phyloP scores from a whole-genome alignment of 805 yeast species.

The Candida parachauliodes region DNA sequence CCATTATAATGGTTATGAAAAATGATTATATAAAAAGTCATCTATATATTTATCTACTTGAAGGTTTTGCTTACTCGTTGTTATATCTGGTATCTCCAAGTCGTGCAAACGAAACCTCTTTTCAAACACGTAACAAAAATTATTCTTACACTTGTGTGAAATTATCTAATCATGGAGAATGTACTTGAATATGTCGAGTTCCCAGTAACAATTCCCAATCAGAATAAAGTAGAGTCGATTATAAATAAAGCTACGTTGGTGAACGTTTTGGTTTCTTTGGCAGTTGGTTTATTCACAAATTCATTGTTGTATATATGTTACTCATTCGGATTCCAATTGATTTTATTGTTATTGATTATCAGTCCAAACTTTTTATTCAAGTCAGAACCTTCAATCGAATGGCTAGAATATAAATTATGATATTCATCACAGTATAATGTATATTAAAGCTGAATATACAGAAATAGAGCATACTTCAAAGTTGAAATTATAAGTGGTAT shows the following conservation, averaged over 20 bases:
- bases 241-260: conserved; percentile 4
- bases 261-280: conserved; percentile 6
- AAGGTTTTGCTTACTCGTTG: too few species aligned
- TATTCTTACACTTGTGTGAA: too few species aligned
- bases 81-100: too few species aligned
- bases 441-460: too few species aligned
- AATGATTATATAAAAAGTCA: too few species aligned
- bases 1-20: too few species aligned
- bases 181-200: conserved; percentile 10
- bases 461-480: too few species aligned
- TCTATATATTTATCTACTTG: too few species aligned
- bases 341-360: conserved; percentile 7
- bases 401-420: conserved; percentile 9
- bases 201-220: conserved; percentile 14
- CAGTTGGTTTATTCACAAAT: conserved; percentile 8
- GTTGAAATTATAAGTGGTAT: too few species aligned
- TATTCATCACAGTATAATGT: too few species aligned
- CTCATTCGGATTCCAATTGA: conserved; percentile 10
- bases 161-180: conserved; percentile 6
- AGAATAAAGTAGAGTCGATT: conserved; percentile 8
- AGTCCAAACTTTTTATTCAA: conserved; percentile 12
- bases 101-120: neutral
- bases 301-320: conserved; percentile 3
- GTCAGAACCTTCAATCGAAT: conserved; percentile 7
- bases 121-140: neutral